Base-by-base conservation (phyloP, 176 grass and related monocot species). In the Raddia distichophylla region DNA sequence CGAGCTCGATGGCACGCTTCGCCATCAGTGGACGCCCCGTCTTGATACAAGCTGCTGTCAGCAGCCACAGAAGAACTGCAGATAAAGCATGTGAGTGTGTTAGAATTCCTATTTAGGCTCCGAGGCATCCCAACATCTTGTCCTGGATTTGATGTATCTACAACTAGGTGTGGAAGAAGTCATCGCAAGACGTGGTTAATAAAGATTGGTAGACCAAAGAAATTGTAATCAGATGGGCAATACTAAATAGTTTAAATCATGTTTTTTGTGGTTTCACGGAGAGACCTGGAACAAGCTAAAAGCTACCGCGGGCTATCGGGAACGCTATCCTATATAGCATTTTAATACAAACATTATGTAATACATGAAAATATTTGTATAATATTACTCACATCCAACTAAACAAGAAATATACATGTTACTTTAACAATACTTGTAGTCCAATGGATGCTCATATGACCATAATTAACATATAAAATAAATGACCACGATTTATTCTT, bases 1-100 rank as follows among this genome's bases (percentile, higher is more conserved):
- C 90, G 2, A 94, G 86, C 63, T 94, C 90, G 19, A 98, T 93
- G 32, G 88, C 95, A 16, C 80, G 86, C 72, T 93, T 98, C 11
- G 95, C 95, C 80, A 98, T 94, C 70, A 94, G 92, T 16, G 92
- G 92, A 47, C 95, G 73, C 10, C 95, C 95, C 8, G 95, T 94
- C 78, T 98, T 98, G 83, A 98, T 94, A 46, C 90, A 98, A 35
- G 95, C 95, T 43, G 95, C 95, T 27, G 92, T 98, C 55, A 98
- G 84, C 69, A 98, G 75, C 95, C 95, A 98, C 40, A 98, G 69
- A 70, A 98, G 92, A 85, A 94, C 95, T 98, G 90, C 88, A 91
- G 10, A 53, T 35, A 70, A 16, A 76, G 62, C 18, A 48, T 16
- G 35, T 22, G 8, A 57, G 13, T 15, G 55, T 3, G 19, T 48